Evolutionary conservation across 2,329 filamentous ascomycete species (phyloP).

Genomic region (Pseudocercospora eumusae): DNA sequence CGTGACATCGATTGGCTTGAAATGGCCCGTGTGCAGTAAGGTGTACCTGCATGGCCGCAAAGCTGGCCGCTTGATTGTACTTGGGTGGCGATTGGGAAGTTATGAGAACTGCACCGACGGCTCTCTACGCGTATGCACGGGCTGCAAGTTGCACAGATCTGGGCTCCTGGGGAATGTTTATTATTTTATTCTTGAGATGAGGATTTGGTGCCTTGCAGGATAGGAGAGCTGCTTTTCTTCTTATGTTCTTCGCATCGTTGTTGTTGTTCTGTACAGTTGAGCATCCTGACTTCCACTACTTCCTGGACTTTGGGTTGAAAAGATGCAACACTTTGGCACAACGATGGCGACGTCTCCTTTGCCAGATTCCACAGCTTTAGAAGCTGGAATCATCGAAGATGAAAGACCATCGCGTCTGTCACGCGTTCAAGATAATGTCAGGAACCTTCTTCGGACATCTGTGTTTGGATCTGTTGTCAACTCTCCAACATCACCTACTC

Average conservation of each 20-base stretch:
- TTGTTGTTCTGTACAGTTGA: constrained; percentile 6
- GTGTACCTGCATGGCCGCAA: constrained; percentile 20
- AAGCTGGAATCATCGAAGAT: constrained; percentile 40
- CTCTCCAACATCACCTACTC: constrained; percentile 26
- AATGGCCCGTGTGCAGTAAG: constrained; percentile 19
- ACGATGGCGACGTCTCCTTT: constrained; percentile 29
- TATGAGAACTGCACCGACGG: neutral
- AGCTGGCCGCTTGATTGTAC: constrained; percentile 11
- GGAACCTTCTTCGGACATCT: constrained; percentile 37
- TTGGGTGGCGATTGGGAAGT: constrained; percentile 16
- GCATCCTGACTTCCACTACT: neutral
- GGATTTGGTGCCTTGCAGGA: constrained; percentile 19
- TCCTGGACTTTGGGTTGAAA: neutral
- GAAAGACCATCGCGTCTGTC: constrained; percentile 30
- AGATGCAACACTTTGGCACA: constrained; percentile 23
- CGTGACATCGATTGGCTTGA: constrained; percentile 13
- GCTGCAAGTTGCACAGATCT: constrained; percentile 8
- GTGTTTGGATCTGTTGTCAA: constrained; percentile 31
- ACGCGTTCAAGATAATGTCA: constrained; percentile 39
- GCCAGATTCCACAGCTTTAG: constrained; percentile 37
- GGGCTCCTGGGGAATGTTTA: constrained; percentile 13
- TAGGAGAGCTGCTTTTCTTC: constrained; percentile 9
- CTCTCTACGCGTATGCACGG: constrained; percentile 12
- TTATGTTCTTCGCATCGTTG: constrained; percentile 6
- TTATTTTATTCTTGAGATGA: constrained; percentile 21